Evolutionary conservation across 306 rosid species (phyloP).

Genomic region (Trichosanthes truncata): DNA sequence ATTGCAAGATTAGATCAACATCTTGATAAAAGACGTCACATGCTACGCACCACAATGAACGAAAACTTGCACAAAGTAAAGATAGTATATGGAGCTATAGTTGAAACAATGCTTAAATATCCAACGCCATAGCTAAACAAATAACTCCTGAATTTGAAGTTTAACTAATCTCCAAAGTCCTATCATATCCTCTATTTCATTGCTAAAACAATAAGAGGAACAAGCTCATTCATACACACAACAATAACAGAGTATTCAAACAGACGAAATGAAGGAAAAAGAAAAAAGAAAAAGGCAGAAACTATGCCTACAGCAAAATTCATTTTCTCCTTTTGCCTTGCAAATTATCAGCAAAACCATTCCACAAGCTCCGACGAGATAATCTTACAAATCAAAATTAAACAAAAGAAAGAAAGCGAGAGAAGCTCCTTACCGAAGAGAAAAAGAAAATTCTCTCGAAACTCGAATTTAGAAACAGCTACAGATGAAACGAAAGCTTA

Average conservation of each 20-base stretch:
- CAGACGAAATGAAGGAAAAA: neutral
- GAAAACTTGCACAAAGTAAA: neutral
- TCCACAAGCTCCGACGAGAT: neutral
- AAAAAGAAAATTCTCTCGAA: neutral
- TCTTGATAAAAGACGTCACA: neutral
- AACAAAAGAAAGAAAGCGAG: neutral
- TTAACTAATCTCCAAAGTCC: neutral
- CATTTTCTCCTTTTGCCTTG: neutral
- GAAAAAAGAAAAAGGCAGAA: too few relatives aligned
- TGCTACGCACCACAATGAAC: neutral
- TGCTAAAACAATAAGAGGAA: neutral
- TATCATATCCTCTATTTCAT: neutral
- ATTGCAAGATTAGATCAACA: neutral
- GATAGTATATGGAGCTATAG: neutral
- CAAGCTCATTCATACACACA: neutral
- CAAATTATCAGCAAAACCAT: neutral
- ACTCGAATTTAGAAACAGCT: neutral
- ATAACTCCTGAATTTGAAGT: neutral
- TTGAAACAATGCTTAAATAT: neutral
- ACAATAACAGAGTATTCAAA: neutral
- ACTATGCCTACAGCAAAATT: neutral
- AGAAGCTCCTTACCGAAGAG: neutral
- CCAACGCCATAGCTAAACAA: neutral
- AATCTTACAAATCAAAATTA: neutral
- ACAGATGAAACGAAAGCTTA: neutral